Conservation (phyloP, 2,329 filamentous ascomycete genomes). For the Exophiala calicioides region DNA sequence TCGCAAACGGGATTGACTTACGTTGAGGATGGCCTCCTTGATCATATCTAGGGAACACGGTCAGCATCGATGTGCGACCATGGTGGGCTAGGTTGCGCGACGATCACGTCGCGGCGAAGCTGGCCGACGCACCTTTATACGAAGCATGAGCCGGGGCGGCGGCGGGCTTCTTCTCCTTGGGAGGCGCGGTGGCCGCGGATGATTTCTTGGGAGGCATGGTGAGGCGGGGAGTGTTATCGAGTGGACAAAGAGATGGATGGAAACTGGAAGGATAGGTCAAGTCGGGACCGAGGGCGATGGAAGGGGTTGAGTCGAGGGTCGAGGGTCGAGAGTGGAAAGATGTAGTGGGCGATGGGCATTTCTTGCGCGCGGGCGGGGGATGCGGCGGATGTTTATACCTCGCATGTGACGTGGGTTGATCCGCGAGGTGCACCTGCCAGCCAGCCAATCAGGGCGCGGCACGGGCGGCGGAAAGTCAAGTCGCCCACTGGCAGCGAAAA, state of each 20-base stretch:
- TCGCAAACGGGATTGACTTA: slow-evolving; percentile 60
- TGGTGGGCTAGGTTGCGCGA: slow-evolving; percentile 38
- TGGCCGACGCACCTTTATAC: slow-evolving; percentile 64
- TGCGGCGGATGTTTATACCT: slow-evolving; percentile 35
- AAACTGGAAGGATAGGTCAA: slow-evolving; percentile 2
- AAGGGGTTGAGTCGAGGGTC: no score
- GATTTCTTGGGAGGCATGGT: slow-evolving; percentile 69
- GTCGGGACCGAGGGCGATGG: no score
- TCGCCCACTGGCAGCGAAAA: slow-evolving; percentile 4
- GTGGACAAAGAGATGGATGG: slow-evolving; percentile 22
- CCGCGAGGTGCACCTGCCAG: slow-evolving; percentile 12
- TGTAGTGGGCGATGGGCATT: slow-evolving; percentile 35
- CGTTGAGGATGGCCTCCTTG: slow-evolving; percentile 69
- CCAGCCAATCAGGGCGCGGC: slow-evolving; percentile 21
- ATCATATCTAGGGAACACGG: slow-evolving; percentile 64
- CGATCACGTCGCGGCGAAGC: slow-evolving; percentile 49
- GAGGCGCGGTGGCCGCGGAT: slow-evolving; percentile 48
- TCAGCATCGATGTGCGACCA: slow-evolving; percentile 59
- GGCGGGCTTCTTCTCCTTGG: slow-evolving; percentile 55
- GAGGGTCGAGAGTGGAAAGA: slow-evolving; percentile 13
- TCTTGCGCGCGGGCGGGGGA: slow-evolving; percentile 41
- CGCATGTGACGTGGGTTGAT: slow-evolving; percentile 29
- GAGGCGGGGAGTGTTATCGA: slow-evolving; percentile 26
- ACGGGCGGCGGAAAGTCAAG: slow-evolving; percentile 7
- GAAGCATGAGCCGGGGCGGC: slow-evolving; percentile 59